Conservation (phyloP, 805 yeast genomes). For the Yamadazyma endophytica region DNA sequence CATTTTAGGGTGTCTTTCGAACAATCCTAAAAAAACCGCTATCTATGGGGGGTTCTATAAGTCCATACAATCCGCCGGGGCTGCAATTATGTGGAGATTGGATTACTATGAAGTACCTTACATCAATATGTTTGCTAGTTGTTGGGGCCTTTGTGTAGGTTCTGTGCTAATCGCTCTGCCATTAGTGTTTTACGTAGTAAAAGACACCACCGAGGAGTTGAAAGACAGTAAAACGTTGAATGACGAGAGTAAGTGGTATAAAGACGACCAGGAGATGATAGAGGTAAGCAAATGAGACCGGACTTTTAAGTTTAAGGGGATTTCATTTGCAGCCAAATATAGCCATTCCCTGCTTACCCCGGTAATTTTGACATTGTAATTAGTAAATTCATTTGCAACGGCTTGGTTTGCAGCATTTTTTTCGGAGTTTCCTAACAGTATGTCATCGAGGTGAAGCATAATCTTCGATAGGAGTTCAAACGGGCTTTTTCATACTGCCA, state of each 20-base stretch:
- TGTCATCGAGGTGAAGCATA: too few relatives aligned
- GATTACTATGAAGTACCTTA: slow-evolving; percentile 41
- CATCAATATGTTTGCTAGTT: slow-evolving; percentile 37
- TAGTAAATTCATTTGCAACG: too few relatives aligned
- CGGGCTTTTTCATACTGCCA: too few relatives aligned
- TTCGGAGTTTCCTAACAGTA: too few relatives aligned
- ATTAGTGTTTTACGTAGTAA: slow-evolving; percentile 37
- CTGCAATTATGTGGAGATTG: slow-evolving; percentile 57
- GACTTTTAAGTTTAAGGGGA: background rate
- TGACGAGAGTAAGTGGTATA: too few relatives aligned
- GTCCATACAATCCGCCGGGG: slow-evolving; percentile 61
- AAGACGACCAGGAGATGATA: too few relatives aligned
- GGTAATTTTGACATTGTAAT: too few relatives aligned
- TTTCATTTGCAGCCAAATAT: too few relatives aligned
- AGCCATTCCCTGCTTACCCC: too few relatives aligned
- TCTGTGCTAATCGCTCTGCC: slow-evolving; percentile 48
- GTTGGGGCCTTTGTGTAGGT: slow-evolving; percentile 51
- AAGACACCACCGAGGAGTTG: slow-evolving; percentile 38
- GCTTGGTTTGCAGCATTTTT: too few relatives aligned
- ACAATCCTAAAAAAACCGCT: slow-evolving; percentile 52
- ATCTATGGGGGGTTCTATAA: slow-evolving; percentile 60
- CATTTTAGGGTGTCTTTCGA: slow-evolving; percentile 56
- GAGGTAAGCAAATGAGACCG: slow-evolving; percentile 1
- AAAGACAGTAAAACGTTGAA: too few relatives aligned
- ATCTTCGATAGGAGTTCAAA: too few relatives aligned